Base-by-base conservation (phyloP, 225 moss, liverwort and hornwort species). In the Sphagnum contortum region DNA sequence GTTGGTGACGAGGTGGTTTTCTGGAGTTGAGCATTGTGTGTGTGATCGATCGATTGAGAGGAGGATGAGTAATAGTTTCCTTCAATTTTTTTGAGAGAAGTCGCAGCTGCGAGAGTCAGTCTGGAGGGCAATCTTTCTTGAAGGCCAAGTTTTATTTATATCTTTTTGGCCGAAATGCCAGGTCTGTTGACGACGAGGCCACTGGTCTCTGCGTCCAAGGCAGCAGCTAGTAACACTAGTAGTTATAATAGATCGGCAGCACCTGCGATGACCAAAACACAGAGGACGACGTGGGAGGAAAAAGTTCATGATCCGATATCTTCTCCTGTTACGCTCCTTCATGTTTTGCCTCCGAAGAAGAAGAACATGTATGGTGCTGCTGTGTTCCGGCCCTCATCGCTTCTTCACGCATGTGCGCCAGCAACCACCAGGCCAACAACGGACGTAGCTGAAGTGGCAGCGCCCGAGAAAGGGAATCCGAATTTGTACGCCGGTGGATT, bases 161-260 rank as follows among this genome's bases (percentile, higher is more conserved):
- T 29, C 29, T 1, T 0, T 29, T 29, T 29, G 29, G 29, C 1
- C 29, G 29, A 29, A 29, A 81, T 81, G 81, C 77, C 81, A 50
- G 73, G 77, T 45, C 71, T 81, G 5, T 53, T 77, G 44, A 77
- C 74, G 8, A 67, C 77, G 50, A 70, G 81, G 3, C 74, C 81
- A 51, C 62, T 81, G 49, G 68, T 72, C 62, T 73, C 74, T 13
- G 72, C 77, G 48, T 59, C 74, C 6, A 72, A 72, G 48, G 64
- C 69, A 0, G 66, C 69, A 11, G 68, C 61, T 50, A 57, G 59
- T 49, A 44, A 55, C 7, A 44, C 29, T 48, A 44, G 60, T 0
- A 74, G 73, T 14, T 63, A 29, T 29, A 29, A 29, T 29, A 29
- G 29, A 29, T 29, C 29, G 29, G 29, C 53, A 61, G 69, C 54